These are phyloP conservation scores for Myriosclerotinia scirpicola DNA, from an alignment of 2,329 filamentous ascomycete species.

Conservation along the genomic window DNA sequence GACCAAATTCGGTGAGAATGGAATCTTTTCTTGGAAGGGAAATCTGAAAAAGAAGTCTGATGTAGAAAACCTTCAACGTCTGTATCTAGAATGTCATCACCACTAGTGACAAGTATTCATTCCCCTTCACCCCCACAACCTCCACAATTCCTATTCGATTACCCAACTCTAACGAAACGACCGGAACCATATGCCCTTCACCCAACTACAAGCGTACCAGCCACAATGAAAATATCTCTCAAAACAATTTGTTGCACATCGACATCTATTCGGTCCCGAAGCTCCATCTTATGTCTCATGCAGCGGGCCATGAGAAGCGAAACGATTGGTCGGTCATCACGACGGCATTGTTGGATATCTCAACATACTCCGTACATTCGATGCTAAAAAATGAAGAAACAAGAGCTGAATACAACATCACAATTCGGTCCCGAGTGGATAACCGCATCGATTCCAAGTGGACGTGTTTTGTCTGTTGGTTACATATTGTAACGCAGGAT, in stretches of 20 bases:
- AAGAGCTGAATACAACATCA: conserved; percentile 4
- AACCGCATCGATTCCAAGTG: background rate
- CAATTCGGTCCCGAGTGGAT: conserved; percentile 7
- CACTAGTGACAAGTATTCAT: conserved; percentile 9
- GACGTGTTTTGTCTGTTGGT: background rate
- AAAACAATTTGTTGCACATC: conserved; percentile 13
- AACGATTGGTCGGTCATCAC: conserved; percentile 9
- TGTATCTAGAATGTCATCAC: background rate
- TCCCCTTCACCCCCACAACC: background rate
- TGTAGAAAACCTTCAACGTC: background rate
- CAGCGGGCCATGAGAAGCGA: background rate
- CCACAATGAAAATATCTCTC: background rate
- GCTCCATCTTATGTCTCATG: background rate
- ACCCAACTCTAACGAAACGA: background rate
- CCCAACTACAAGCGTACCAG: background rate
- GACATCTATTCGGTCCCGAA: conserved; percentile 17
- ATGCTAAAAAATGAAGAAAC: background rate
- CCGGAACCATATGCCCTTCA: background rate
- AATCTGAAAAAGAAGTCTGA: background rate
- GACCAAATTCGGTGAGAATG: background rate
- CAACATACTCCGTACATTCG: too few species aligned
- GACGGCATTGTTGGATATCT: background rate
- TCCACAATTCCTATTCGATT: background rate
- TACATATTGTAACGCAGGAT: background rate
- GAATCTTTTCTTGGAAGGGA: too few species aligned